Base-by-base conservation (phyloP, 1,284 basidiomycete species). In the Melampsora americana region DNA sequence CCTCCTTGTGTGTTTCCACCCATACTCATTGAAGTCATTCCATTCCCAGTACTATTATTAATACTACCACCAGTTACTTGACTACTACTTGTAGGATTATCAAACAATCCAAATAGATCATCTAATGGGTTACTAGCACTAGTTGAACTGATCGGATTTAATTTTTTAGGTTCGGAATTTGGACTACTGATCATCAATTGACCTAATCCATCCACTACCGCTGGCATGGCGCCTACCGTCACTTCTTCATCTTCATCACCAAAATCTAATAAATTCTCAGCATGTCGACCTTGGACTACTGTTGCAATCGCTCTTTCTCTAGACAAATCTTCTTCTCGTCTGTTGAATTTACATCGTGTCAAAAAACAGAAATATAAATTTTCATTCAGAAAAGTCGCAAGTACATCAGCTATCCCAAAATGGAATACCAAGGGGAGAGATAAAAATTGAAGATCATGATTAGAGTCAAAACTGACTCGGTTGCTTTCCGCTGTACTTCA, bases 211-310 rank as follows among this genome's bases (percentile, higher is more conserved):
- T 53, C 48, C 5, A 56, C 26, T 28, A 70, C 35, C 46, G 56
- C 35, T 46, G 65, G 46, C 11, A 66, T 66, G 35, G 68, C 14
- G 12, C 23, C 28, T 2, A 20, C 35, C 39, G 30, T 32, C 20
- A 39, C 11, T 18, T 59, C 71, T 59, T 56, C 71, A 30, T 74
- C 64, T 4, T 66, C 71, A 44, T 74, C 71, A 23, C 62, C 71
- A 18, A 74, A 74, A 44, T 74, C 71, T 30, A 74, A 28, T 35
- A 80, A 76, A 82, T 96, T 96, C 84, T 97, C 94, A 12, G 93
- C 89, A 83, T 93, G 91, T 83, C 94, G 92, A 20, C 94, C 94
- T 3, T 89, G 89, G 39, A 88, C 92, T 44, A 96, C 90, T 0
- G 92, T 93, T 80, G 94, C 90, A 11, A 96, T 84, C 0, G 94